A percentile compares a stretch with the other conserved stretches of the same genome.
Conservation (phyloP, 2,329 filamentous ascomycete genomes). For the Hymenoscyphus repandus region DNA sequence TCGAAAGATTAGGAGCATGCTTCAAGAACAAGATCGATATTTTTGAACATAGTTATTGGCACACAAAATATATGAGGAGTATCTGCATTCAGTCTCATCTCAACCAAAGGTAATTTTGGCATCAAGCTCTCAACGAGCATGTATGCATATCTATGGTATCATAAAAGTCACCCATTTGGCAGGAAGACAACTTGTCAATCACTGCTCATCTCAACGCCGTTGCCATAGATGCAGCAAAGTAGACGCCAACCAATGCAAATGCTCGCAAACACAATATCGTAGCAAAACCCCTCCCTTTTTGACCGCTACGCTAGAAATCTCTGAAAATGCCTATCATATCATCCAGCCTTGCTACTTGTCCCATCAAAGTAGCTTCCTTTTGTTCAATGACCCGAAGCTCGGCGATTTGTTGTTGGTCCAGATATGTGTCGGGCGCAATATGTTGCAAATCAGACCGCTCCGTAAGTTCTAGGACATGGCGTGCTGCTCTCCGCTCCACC, state of each 20-base stretch:
- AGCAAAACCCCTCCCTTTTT: conserved; percentile 4
- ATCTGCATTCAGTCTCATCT: neutral
- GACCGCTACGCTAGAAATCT: conserved; percentile 54
- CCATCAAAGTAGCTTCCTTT: conserved; percentile 67
- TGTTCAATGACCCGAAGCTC: conserved; percentile 54
- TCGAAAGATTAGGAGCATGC: too few relatives aligned
- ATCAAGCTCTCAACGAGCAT: neutral
- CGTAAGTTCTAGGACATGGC: conserved; percentile 71
- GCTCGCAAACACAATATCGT: conserved; percentile 12
- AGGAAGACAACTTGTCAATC: conserved; percentile 3
- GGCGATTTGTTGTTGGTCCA: conserved; percentile 68
- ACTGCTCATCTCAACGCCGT: conserved; percentile 12
- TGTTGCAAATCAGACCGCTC: conserved; percentile 82
- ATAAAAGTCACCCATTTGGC: conserved; percentile 1
- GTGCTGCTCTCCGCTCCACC: conserved; percentile 67
- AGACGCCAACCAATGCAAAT: conserved; percentile 21
- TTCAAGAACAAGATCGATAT: too few relatives aligned
- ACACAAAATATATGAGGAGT: neutral
- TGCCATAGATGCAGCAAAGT: conserved; percentile 13
- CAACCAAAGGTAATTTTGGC: too few relatives aligned
- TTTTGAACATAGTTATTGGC: neutral
- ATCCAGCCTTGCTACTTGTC: conserved; percentile 76
- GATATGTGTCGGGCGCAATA: conserved; percentile 67
- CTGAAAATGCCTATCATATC: conserved; percentile 77
- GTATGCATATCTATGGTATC: conserved; percentile 11